Base-by-base conservation (phyloP, 1,139 yeast species). In the Nakaseomyces bracarensis region DNA sequence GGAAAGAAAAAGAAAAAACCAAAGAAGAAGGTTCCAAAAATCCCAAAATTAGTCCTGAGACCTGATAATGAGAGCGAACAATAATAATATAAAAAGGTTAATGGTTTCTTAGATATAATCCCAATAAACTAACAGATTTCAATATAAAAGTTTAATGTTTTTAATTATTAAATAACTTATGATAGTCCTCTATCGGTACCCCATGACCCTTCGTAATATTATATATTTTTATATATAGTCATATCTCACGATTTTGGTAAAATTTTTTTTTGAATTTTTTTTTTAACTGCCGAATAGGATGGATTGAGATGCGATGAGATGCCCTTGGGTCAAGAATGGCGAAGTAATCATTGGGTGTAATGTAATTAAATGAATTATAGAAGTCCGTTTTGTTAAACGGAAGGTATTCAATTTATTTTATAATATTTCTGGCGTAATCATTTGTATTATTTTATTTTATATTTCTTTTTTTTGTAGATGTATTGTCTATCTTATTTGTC, bases 1-100 rank as follows among this genome's bases (percentile, higher is more conserved):
- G 40, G 26, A 10, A 40, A 23, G 8, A 44, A 40, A 18, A 49
- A 46, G 40, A 46, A 46, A 29, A 45, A 43, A 19, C 42, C 41
- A 35, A 49, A 48, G 22, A 46, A 43, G 23, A 46, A 46, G 42
- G 39, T 38, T 3, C 27, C 25, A 11, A 21, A 16, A 21, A 13
- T 22, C 15, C 33, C 33, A 4, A 28, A 28, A 13, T 4, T 28
- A 3, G n/a, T 26, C 6, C 6, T 26, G n/a, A 26, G 14, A 14
- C n/a, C n/a, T n/a, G 28, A 26, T n/a, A n/a, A 11, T n/a, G n/a
- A n/a, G n/a, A n/a, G n/a, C n/a, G n/a, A n/a, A n/a, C n/a, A n/a
- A n/a, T n/a, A n/a, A n/a, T n/a, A n/a, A n/a, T n/a, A n/a, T n/a
- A n/a, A n/a, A n/a, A n/a, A n/a, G n/a, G n/a, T n/a, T n/a, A n/a